A percentile compares a stretch with the other conserved stretches of the same genome.
Conservation (phyloP, 345 rosid genomes). For the Gossypium herbaceum region DNA sequence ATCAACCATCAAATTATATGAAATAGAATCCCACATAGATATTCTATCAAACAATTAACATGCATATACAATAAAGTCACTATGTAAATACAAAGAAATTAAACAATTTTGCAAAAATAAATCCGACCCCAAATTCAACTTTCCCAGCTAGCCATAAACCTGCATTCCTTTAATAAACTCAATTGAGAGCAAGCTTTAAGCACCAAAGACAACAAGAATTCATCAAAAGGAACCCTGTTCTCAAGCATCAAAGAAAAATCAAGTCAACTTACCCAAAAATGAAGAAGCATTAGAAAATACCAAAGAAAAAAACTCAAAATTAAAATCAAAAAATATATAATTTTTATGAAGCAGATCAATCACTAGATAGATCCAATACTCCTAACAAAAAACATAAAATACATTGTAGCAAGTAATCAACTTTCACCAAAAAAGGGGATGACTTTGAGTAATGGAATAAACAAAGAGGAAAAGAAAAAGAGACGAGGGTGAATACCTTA, state of each 20-base stretch:
- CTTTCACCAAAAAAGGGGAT: too few species aligned
- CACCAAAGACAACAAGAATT: constrained; percentile 23
- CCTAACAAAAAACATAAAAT: too few species aligned
- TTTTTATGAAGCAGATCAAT: too few species aligned
- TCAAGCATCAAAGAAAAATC: constrained; percentile 26
- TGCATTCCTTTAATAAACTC: constrained; percentile 26
- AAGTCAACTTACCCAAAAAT: too few species aligned
- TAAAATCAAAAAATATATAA: too few species aligned
- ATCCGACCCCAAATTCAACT: constrained; percentile 32
- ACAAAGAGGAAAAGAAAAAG: too few species aligned
- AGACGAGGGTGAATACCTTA: too few species aligned
- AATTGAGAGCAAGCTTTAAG: constrained; percentile 22
- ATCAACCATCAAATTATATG: constrained; percentile 38
- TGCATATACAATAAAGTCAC: constrained; percentile 28
- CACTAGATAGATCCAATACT: too few species aligned
- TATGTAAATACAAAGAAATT: constrained; percentile 28
- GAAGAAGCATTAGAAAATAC: too few species aligned
- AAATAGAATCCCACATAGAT: constrained; percentile 31
- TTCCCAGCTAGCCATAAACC: constrained; percentile 38
- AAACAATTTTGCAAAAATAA: constrained; percentile 37
- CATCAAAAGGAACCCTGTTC: constrained; percentile 26
- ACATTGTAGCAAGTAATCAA: too few species aligned
- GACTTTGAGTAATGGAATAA: too few species aligned
- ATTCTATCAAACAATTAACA: constrained; percentile 36
- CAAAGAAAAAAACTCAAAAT: too few species aligned